Conservation (phyloP, 805 yeast genomes). For the Teunomyces aglyptinius region DNA sequence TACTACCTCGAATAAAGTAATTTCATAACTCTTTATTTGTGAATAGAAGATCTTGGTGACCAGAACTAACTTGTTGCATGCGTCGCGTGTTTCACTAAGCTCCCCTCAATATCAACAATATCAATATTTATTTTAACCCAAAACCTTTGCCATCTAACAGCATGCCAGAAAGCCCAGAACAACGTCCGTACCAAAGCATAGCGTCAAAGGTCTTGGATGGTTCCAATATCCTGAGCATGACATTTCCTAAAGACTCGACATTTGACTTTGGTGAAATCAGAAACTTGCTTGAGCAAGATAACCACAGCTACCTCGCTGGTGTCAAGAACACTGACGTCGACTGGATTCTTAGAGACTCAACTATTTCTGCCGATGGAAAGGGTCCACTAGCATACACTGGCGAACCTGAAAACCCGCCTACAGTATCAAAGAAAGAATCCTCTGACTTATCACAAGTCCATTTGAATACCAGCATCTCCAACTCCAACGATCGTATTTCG, state of each 20-base stretch:
- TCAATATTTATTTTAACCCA: too few species aligned
- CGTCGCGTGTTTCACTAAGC: too few species aligned
- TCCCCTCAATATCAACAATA: too few species aligned
- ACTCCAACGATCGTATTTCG: constrained; percentile 27
- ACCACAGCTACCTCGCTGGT: constrained; percentile 21
- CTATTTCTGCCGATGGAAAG: constrained; percentile 3
- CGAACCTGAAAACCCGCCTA: background rate
- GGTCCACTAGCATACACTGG: background rate
- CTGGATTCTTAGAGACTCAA: constrained; percentile 48
- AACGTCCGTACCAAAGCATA: background rate
- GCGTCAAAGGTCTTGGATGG: background rate
- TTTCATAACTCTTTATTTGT: too few species aligned
- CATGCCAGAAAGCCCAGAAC: constrained; percentile 3
- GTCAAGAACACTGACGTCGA: constrained; percentile 46
- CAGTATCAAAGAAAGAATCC: background rate
- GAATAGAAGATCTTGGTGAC: too few species aligned
- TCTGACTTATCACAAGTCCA: constrained; percentile 12
- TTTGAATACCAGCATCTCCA: constrained; percentile 27
- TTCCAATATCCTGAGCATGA: background rate
- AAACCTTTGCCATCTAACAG: too few species aligned
- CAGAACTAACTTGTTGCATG: too few species aligned
- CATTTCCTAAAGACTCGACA: background rate
- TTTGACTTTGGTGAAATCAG: constrained; percentile 21
- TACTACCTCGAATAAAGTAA: background rate
- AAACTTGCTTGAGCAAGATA: constrained; percentile 22